A percentile compares a stretch with the other conserved stretches of the same genome.
phyloP scores from a whole-genome alignment of 257 asterid genomes.

The Thymus mandschuricus region DNA sequence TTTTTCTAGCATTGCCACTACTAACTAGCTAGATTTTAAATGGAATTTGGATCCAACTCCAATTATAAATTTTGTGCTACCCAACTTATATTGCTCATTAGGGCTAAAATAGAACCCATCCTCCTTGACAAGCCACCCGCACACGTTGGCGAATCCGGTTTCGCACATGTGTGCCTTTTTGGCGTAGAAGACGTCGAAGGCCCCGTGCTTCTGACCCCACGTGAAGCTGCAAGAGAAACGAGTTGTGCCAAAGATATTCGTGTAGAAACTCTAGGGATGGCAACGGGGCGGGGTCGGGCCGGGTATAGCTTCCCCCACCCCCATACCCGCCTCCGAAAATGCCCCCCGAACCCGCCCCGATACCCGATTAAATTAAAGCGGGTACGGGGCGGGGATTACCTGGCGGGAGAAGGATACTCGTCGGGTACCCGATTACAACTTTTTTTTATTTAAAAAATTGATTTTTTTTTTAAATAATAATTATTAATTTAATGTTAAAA shows the following conservation, averaged over 20 bases:
- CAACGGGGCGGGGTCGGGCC: too few relatives aligned
- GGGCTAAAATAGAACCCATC: constrained; percentile 24
- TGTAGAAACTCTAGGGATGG: too few relatives aligned
- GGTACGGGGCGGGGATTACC: too few relatives aligned
- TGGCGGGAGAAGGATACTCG: too few relatives aligned
- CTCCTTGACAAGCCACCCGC: constrained; percentile 15
- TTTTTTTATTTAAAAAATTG: too few relatives aligned
- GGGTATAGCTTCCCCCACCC: too few relatives aligned
- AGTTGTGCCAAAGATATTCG: background rate
- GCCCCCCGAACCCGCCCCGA: too few relatives aligned
- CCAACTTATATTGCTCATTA: background rate
- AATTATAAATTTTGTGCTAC: background rate
- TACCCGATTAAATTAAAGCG: too few relatives aligned
- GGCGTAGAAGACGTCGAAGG: constrained; percentile 12
- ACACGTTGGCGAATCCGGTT: background rate
- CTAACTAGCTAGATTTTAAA: background rate
- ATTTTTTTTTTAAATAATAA: too few relatives aligned
- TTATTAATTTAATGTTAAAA: too few relatives aligned
- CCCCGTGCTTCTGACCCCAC: background rate
- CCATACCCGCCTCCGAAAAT: too few relatives aligned
- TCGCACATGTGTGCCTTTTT: background rate
- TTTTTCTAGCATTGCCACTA: background rate
- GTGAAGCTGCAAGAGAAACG: background rate
- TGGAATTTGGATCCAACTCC: background rate
- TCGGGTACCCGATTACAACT: too few relatives aligned